Percentiles rank a stretch among this genome's conserved stretches.
phyloP scores from a whole-genome alignment of 768 basidiomycete genomes.

The Coprinellus aureogranulatus region DNA sequence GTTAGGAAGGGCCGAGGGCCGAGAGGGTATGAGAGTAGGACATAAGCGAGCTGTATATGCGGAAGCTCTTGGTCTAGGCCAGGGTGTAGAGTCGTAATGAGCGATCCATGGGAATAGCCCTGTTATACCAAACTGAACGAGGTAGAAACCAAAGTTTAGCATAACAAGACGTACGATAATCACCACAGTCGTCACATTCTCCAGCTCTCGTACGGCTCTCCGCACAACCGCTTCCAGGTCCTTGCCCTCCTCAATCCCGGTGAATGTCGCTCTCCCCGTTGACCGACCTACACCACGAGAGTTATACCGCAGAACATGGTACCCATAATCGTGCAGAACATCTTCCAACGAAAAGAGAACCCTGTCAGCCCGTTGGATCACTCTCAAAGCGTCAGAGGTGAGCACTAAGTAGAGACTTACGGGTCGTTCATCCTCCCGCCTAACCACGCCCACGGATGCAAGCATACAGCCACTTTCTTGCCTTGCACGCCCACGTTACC shows the following conservation, averaged over 20 bases:
- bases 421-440: constrained; percentile 76
- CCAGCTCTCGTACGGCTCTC: constrained; percentile 47
- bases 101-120: constrained; percentile 82
- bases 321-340: constrained; percentile 43
- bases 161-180: constrained; percentile 52
- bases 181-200: constrained; percentile 44
- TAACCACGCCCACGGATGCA: constrained; percentile 86
- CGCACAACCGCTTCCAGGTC: constrained; percentile 65
- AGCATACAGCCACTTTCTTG: constrained; percentile 59
- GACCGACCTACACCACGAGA: constrained; percentile 77
- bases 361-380: constrained; percentile 25
- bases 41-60: constrained; percentile 54
- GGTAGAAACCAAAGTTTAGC: constrained; percentile 8
- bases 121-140: constrained; percentile 23
- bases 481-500: constrained; percentile 6
- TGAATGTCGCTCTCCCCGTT: constrained; percentile 69
- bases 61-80: constrained; percentile 30
- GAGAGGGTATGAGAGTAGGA: constrained; percentile 76
- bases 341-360: constrained; percentile 42
- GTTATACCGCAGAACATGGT: constrained; percentile 69
- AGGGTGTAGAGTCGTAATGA: constrained; percentile 68
- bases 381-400: not conserved
- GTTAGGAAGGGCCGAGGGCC: constrained; percentile 67
- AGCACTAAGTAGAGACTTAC: constrained; percentile 50
- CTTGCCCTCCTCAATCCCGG: constrained; percentile 65